phyloP scores from a whole-genome alignment of 345 rosid species.

The Cardiospermum halicacabum region DNA sequence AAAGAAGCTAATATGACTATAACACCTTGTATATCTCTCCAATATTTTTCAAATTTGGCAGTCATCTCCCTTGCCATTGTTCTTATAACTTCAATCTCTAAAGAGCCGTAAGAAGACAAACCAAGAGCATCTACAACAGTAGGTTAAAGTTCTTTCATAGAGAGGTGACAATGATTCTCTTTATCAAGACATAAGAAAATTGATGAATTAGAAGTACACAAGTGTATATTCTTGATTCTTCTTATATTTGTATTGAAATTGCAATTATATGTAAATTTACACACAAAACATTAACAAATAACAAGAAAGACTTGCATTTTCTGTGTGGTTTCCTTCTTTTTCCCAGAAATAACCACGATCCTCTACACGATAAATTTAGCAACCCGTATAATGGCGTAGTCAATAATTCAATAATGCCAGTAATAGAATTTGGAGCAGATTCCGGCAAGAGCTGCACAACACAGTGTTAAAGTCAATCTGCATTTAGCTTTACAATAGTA shows the following conservation, averaged over 20 bases:
- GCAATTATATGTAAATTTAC: no score
- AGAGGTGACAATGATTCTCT: no score
- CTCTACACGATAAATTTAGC: conserved; percentile 87
- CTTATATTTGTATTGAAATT: not conserved
- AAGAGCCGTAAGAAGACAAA: no score
- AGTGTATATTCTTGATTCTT: not conserved
- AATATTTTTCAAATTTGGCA: no score
- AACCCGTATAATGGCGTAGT: conserved; percentile 79
- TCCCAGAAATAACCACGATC: conserved; percentile 76
- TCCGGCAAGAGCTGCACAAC: conserved; percentile 82
- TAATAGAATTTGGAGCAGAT: conserved; percentile 83
- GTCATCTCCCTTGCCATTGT: no score
- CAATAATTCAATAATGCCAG: conserved; percentile 77
- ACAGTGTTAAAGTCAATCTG: not conserved
- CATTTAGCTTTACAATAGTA: not conserved
- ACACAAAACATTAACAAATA: not conserved
- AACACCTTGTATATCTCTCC: no score
- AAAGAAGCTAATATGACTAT: no score
- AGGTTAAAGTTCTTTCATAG: no score
- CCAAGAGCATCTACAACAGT: no score
- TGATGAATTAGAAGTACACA: not conserved
- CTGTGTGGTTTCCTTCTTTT: conserved; percentile 68
- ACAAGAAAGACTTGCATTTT: conserved; percentile 40
- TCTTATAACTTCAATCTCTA: no score
- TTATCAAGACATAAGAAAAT: no score